Percentiles rank a stretch among this genome's conserved stretches.
Evolutionary conservation across 345 rosid species (phyloP).

Genomic region (Ceriops tagal): DNA sequence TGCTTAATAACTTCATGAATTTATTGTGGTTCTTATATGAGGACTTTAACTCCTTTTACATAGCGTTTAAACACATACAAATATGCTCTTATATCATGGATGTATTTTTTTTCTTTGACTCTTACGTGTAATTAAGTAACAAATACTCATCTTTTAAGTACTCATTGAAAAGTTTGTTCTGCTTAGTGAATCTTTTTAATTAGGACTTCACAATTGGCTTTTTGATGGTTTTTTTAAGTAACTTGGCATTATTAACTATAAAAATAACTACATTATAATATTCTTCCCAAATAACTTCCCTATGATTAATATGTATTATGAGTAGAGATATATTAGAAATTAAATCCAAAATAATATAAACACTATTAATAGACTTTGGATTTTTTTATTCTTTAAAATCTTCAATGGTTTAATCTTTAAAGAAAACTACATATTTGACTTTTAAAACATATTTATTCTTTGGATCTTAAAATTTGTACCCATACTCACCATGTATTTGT

Average conservation of each 20-base stretch:
- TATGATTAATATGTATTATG: neutral
- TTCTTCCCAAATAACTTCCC: too few relatives aligned
- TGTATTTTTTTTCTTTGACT: neutral
- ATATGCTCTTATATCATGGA: neutral
- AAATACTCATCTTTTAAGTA: neutral
- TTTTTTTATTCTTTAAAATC: neutral
- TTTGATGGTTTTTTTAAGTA: too few relatives aligned
- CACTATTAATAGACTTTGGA: neutral
- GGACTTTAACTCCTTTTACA: neutral
- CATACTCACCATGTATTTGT: neutral
- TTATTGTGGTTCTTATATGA: neutral
- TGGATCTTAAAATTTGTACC: neutral
- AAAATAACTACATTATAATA: too few relatives aligned
- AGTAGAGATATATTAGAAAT: neutral
- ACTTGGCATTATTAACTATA: too few relatives aligned
- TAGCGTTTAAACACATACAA: neutral
- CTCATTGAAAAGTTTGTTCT: neutral
- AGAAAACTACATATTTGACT: neutral
- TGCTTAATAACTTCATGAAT: neutral
- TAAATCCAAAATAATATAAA: neutral
- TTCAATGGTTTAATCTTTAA: neutral
- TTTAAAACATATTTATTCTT: neutral
- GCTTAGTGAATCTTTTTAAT: neutral
- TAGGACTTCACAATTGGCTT: neutral
- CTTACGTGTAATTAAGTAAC: rapidly evolving